A percentile compares a stretch with the other conserved stretches of the same genome.
Conservation (phyloP, 805 yeast species). For the Candida schatavii region DNA sequence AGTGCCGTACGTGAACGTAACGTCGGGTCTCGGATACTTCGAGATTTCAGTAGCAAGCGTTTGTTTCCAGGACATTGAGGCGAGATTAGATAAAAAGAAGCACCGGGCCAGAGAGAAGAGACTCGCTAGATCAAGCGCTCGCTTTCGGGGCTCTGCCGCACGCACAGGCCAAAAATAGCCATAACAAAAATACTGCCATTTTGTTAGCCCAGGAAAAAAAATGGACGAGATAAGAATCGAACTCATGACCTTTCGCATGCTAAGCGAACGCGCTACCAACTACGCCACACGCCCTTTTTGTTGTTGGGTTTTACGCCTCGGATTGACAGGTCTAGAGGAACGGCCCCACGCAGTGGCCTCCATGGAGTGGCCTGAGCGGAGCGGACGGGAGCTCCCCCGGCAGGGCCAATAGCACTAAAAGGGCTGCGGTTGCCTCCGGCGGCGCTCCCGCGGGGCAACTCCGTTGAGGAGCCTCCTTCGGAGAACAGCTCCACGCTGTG, state of each 20-base stretch:
- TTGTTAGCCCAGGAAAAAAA: background rate
- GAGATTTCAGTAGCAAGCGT: background rate
- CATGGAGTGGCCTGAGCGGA: too few species aligned
- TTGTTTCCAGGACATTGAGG: conserved; percentile 3
- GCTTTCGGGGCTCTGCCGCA: background rate
- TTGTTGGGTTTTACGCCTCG: background rate
- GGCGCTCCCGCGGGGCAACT: too few species aligned
- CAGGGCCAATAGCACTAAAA: background rate
- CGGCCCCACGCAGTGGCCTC: too few species aligned
- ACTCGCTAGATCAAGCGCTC: background rate
- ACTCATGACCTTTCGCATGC: conserved; percentile 51
- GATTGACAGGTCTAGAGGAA: background rate
- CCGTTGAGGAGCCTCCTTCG: too few species aligned
- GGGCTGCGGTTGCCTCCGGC: too few species aligned
- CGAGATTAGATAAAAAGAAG: background rate
- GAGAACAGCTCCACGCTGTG: too few species aligned
- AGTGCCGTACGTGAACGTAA: conserved; percentile 76
- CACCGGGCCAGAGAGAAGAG: background rate
- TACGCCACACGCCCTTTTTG: conserved; percentile 43
- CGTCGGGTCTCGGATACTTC: conserved; percentile 42
- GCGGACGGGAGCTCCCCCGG: background rate
- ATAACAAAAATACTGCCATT: background rate
- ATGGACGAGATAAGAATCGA: conserved; percentile 10
- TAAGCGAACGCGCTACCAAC: conserved; percentile 50
- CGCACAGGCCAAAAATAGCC: background rate